Base-by-base conservation (phyloP, 805 yeast genomes). In the Isabelozyma pseudorhagii region DNA sequence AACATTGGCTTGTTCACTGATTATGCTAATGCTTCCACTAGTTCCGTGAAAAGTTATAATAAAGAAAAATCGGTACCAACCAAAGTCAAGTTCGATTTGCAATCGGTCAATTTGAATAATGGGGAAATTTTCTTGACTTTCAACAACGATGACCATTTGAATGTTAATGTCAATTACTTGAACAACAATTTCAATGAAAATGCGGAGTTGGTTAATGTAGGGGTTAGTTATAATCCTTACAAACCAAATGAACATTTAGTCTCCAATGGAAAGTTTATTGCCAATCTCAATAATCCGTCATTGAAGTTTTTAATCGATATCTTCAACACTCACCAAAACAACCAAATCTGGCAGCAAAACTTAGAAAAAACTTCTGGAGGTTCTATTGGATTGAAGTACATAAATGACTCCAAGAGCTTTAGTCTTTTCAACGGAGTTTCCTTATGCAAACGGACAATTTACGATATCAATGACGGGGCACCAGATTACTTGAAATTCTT, bases 281-380 rank as follows among this genome's bases (percentile, higher is more conserved):
- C 61, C 59, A 83, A 43, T 61, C 80, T 51, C 74, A 77, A 65
- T 61, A 65, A 72, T 48, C 84, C 66, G 52, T 75, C 58, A 57
- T 78, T 62, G 64, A 81, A 69, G 53, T 68, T 72, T 34, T 57
- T 72, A 46, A 49, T 67, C 14, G 72, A 71, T 52, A 48, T 71
- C 44, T 52, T 52, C 55, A 67, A 67, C 47, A 50, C 61, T 7
- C 54, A 78, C 70, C 13, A 80, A 73, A 63, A 72, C 73, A 71
- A 73, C 58, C 59, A 78, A 78, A 25, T 72, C 75, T 56, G 78
- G 85, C 64, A 75, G 71, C 57, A 75, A 67, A 75, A 82, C 36
- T 79, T 83, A 34, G 82, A 82, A 49, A 84, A 85, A 42, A 61
- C 75, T 9, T 67, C 75, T 8, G 80, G 82, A 17, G 81, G 81